A percentile compares a stretch with the other conserved stretches of the same genome.
phyloP scores from a whole-genome alignment of 257 asterid genomes.

The Nicotiana otophora region DNA sequence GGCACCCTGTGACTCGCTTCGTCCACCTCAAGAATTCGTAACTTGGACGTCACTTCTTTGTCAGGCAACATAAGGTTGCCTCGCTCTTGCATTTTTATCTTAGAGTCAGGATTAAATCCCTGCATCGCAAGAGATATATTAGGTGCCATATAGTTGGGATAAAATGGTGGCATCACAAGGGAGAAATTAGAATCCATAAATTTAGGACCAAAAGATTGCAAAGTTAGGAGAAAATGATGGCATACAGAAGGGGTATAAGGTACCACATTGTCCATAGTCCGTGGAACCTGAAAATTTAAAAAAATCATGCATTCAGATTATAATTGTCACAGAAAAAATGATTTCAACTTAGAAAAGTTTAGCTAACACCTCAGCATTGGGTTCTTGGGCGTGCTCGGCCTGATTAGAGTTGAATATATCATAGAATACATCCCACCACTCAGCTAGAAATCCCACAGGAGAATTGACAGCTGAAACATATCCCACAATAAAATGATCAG shows the following conservation, averaged over 20 bases:
- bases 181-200: neutral
- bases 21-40: conserved; percentile 1
- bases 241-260: neutral
- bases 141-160: neutral
- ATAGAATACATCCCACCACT: conserved; percentile 54
- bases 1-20: neutral
- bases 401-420: conserved; percentile 14
- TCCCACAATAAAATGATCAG: neutral
- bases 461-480: neutral
- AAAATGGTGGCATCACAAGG: neutral
- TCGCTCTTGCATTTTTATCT: neutral
- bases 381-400: neutral
- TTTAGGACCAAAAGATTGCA: neutral
- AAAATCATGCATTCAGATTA: neutral
- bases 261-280: neutral
- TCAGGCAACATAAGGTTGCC: neutral
- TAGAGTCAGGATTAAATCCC: neutral
- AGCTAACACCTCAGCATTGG: conserved; percentile 7
- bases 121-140: neutral
- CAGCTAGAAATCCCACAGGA: conserved; percentile 32
- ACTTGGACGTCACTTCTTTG: neutral
- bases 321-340: neutral
- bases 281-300: neutral
- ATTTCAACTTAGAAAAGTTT: neutral
- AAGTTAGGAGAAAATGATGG: neutral